Conservation (phyloP, 2,329 filamentous ascomycete genomes). For the Trichoderma pleuroti region DNA sequence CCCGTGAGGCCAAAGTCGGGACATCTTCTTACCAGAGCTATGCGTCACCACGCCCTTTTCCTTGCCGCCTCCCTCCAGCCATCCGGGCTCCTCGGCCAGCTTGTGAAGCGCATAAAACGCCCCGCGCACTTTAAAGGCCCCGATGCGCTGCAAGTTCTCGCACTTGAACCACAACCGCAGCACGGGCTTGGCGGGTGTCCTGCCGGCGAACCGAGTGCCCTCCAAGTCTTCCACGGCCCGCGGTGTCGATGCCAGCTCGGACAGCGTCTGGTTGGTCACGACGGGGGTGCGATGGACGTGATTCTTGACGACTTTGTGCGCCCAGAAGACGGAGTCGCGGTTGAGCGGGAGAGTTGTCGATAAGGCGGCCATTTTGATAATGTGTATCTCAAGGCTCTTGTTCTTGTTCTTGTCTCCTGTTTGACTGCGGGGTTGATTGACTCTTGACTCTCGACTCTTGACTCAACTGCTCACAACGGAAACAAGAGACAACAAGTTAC, state of each 20-base stretch:
- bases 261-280: constrained; percentile 73
- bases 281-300: constrained; percentile 83
- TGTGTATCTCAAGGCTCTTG: not conserved
- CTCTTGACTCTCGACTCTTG: not conserved
- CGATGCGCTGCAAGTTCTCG: constrained; percentile 86
- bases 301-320: constrained; percentile 67
- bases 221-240: constrained; percentile 51
- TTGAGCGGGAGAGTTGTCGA: constrained; percentile 62
- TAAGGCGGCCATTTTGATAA: constrained; percentile 43
- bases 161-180: constrained; percentile 89
- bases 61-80: constrained; percentile 56
- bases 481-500: not conserved
- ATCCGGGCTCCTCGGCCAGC: constrained; percentile 59
- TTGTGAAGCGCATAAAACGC: constrained; percentile 81
- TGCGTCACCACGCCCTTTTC: constrained; percentile 80
- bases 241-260: constrained; percentile 68
- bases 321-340: constrained; percentile 65
- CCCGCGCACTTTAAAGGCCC: constrained; percentile 88
- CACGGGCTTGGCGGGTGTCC: constrained; percentile 58
- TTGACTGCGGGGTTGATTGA: not conserved
- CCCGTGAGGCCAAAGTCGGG: not conserved
- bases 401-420: not conserved
- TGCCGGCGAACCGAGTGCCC: constrained; percentile 55
- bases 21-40: constrained; percentile 63
- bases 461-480: not conserved